These are phyloP conservation scores for Taxillus chinensis DNA, from an alignment of 164 flowering plant species.

Conservation along the genomic window DNA sequence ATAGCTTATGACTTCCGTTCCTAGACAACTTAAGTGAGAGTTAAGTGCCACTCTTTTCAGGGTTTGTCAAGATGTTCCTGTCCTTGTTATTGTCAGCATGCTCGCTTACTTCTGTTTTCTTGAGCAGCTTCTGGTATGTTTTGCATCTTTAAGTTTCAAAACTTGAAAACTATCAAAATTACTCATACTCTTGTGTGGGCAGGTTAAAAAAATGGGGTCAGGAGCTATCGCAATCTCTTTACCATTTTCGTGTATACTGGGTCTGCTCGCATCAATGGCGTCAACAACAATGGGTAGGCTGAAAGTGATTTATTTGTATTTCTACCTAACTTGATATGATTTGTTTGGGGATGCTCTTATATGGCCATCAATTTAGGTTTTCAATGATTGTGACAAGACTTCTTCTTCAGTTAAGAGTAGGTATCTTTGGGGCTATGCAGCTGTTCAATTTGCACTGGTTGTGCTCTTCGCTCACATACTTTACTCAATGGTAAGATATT, in stretches of 20 bases:
- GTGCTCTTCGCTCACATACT: slow-evolving; percentile 47
- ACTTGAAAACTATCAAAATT: background rate
- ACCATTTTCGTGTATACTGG: slow-evolving; percentile 42
- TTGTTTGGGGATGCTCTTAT: background rate
- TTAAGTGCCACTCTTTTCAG: slow-evolving; percentile 15
- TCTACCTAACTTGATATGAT: background rate
- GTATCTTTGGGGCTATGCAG: slow-evolving; percentile 53
- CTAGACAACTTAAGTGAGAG: background rate
- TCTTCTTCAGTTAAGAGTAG: slow-evolving; percentile 31
- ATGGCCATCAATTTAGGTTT: background rate
- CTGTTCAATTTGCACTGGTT: slow-evolving; percentile 39
- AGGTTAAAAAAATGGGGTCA: slow-evolving; percentile 33
- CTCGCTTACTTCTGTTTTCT: slow-evolving; percentile 49
- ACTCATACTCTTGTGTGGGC: slow-evolving; percentile 6
- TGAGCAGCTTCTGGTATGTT: slow-evolving; percentile 45
- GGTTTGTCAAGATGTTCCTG: slow-evolving; percentile 46
- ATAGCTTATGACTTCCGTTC: background rate
- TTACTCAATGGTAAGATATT: slow-evolving; percentile 38
- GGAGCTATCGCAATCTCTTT: slow-evolving; percentile 41
- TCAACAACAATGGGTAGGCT: slow-evolving; percentile 42
- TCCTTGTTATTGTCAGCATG: slow-evolving; percentile 46
- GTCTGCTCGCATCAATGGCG: slow-evolving; percentile 44
- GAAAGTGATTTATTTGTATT: background rate
- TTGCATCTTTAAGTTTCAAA: background rate
- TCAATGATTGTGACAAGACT: slow-evolving; percentile 3